Evolutionary conservation across 2,329 filamentous ascomycete species (phyloP).

Genomic region (Fusarium sp.): DNA sequence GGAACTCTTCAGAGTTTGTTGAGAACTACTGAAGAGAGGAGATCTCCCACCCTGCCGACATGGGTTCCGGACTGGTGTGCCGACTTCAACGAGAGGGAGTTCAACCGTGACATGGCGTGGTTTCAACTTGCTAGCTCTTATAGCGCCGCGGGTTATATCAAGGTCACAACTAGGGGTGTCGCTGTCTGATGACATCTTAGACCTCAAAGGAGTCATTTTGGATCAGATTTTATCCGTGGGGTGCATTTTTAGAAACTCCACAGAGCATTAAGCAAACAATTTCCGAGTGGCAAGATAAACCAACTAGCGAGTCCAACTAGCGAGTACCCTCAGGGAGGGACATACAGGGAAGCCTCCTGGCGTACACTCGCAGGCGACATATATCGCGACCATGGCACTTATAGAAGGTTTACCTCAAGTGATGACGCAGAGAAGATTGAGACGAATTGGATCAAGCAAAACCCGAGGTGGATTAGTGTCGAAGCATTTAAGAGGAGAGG

Average conservation of each 20-base stretch:
- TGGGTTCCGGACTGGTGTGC: background rate
- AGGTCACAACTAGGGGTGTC: background rate
- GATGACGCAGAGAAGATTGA: background rate
- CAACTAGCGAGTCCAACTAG: no score
- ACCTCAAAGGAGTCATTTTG: background rate
- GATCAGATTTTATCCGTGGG: background rate
- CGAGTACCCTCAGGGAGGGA: background rate
- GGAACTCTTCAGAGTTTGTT: background rate
- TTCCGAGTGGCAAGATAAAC: background rate
- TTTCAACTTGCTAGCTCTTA: no score
- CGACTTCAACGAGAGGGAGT: background rate
- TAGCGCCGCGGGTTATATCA: rapidly evolving
- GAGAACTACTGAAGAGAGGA: background rate
- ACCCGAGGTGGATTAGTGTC: no score
- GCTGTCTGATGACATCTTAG: background rate
- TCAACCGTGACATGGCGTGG: no score
- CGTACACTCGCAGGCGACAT: background rate
- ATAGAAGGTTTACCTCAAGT: background rate
- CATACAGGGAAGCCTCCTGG: background rate
- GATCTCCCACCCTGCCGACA: background rate
- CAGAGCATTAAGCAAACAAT: background rate
- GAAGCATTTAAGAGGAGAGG: no score
- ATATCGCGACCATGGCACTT: background rate
- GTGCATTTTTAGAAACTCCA: rapidly evolving
- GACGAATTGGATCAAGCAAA: no score